A percentile compares a stretch with the other conserved stretches of the same genome.
These are phyloP conservation scores for Chlamydomonas applanata DNA, from an alignment of 139 green algal genomes.

Conservation along the genomic window DNA sequence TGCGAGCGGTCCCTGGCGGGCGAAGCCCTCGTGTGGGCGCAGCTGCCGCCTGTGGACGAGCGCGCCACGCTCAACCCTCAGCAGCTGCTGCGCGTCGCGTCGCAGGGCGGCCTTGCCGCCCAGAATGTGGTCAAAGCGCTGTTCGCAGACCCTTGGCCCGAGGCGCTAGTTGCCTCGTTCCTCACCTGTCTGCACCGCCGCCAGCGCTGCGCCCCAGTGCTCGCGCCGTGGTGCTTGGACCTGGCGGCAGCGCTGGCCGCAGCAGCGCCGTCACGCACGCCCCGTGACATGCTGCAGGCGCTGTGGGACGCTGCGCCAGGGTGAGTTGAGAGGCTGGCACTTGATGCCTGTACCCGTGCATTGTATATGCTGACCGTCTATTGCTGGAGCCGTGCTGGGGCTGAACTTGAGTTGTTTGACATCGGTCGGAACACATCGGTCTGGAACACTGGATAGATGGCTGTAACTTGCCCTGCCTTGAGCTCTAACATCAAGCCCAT, in stretches of 20 bases:
- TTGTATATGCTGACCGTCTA: not conserved
- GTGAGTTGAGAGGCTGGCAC: slow-evolving; percentile 19
- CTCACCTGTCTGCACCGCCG: slow-evolving; percentile 44
- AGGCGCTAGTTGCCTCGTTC: slow-evolving; percentile 48
- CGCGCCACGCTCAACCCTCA: slow-evolving; percentile 17
- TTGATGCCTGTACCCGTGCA: not conserved
- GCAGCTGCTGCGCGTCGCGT: slow-evolving; percentile 18
- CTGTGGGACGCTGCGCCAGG: slow-evolving; percentile 45
- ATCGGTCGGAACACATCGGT: too few relatives aligned
- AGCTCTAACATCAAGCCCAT: too few relatives aligned
- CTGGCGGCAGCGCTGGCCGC: slow-evolving; percentile 52
- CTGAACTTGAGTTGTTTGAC: too few relatives aligned
- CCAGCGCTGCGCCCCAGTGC: slow-evolving; percentile 22
- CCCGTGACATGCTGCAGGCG: slow-evolving; percentile 36
- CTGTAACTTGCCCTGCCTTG: too few relatives aligned
- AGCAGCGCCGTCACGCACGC: slow-evolving; percentile 42
- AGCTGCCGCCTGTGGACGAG: slow-evolving; percentile 13
- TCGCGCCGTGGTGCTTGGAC: slow-evolving; percentile 39
- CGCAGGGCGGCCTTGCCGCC: slow-evolving; percentile 32
- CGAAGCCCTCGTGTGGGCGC: slow-evolving; percentile 49
- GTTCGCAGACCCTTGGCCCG: slow-evolving; percentile 62
- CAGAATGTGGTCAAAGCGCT: slow-evolving; percentile 25
- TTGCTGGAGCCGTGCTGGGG: too few relatives aligned
- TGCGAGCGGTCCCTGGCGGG: slow-evolving; percentile 4
- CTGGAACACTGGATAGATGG: too few relatives aligned